Percentiles rank a stretch among this genome's conserved stretches.
These are phyloP conservation scores for Rhodotorula graminis DNA, from an alignment of 768 basidiomycete genomes.

Conservation along the genomic window DNA sequence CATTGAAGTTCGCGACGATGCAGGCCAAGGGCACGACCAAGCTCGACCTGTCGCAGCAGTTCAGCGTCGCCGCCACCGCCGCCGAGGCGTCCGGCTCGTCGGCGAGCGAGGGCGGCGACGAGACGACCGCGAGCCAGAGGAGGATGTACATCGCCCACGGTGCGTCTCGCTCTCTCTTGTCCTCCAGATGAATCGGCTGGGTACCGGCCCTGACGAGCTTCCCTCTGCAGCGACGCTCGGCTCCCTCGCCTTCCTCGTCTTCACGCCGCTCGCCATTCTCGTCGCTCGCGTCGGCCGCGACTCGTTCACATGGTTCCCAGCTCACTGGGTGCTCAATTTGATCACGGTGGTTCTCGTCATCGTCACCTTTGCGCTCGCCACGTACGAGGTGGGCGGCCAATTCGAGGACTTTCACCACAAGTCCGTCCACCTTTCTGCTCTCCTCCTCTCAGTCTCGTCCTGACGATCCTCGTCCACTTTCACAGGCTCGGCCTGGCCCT, in stretches of 20 bases:
- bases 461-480: neutral
- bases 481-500: slow-evolving; percentile 11
- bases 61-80: neutral
- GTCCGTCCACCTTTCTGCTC: neutral
- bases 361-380: slow-evolving; percentile 1
- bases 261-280: neutral
- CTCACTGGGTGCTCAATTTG: neutral
- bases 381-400: neutral
- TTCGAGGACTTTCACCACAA: neutral
- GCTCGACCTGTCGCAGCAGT: neutral
- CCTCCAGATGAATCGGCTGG: too few relatives aligned
- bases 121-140: neutral
- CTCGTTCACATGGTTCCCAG: neutral
- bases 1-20: too few relatives aligned
- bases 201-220: too few relatives aligned
- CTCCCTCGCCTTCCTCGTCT: neutral
- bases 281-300: neutral
- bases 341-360: neutral
- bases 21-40: neutral
- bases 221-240: neutral
- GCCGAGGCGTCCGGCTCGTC: too few relatives aligned
- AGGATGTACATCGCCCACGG: neutral
- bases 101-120: too few relatives aligned
- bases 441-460: neutral
- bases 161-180: too few relatives aligned